Evolutionary conservation across 2,329 filamentous ascomycete genomes (phyloP).

Genomic region (Hypoxylon sp.): DNA sequence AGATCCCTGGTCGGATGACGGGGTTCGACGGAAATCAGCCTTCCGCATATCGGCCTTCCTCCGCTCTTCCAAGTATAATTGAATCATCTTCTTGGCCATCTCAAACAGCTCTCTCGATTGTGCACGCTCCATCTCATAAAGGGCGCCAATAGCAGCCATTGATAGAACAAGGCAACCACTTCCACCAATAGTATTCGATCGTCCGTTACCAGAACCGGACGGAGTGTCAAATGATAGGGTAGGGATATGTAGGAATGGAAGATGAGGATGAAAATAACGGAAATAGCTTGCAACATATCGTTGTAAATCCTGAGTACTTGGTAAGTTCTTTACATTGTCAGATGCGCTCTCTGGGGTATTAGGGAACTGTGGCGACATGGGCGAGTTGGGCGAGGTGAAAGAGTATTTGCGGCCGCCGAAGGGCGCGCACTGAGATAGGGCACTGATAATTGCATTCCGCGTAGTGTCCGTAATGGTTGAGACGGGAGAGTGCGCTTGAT

Average conservation of each 20-base stretch:
- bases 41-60: slow-evolving; percentile 85
- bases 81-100: slow-evolving; percentile 94
- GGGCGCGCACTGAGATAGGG: slow-evolving; percentile 69
- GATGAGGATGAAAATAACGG: slow-evolving; percentile 91
- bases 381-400: slow-evolving; percentile 68
- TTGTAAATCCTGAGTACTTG: slow-evolving; percentile 87
- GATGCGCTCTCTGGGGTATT: slow-evolving; percentile 64
- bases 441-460: slow-evolving; percentile 72
- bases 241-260: slow-evolving; percentile 94
- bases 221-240: slow-evolving; percentile 91
- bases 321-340: slow-evolving; percentile 72
- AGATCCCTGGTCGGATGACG: slow-evolving; percentile 63
- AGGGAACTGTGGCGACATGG: slow-evolving; percentile 67
- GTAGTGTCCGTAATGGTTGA: slow-evolving; percentile 77
- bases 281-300: slow-evolving; percentile 93
- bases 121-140: slow-evolving; percentile 88
- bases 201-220: slow-evolving; percentile 74
- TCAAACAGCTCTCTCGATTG: slow-evolving; percentile 90
- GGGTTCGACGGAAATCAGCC: slow-evolving; percentile 69
- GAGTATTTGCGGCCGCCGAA: slow-evolving; percentile 76
- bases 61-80: slow-evolving; percentile 90
- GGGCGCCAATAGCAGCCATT: slow-evolving; percentile 80
- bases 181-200: slow-evolving; percentile 76
- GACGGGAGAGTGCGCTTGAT: slow-evolving; percentile 70
- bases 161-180: slow-evolving; percentile 89